These are phyloP conservation scores for Hypoxylon subgilvum DNA, from an alignment of 495 filamentous ascomycete genomes.

Conservation along the genomic window DNA sequence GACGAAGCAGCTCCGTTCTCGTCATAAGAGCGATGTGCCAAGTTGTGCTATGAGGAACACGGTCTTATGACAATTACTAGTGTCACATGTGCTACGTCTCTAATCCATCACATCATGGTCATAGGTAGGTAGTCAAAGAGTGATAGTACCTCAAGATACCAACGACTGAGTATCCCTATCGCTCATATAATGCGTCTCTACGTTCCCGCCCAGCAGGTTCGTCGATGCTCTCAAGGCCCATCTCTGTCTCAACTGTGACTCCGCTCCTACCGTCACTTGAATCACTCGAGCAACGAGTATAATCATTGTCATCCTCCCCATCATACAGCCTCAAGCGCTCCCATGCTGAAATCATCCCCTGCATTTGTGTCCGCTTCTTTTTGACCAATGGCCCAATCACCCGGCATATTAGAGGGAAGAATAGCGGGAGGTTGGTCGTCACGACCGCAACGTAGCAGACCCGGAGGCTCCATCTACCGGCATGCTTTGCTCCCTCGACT, in stretches of 20 bases:
- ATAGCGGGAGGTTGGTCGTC: slow-evolving; percentile 60
- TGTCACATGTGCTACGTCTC: too few species aligned
- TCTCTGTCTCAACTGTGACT: background rate
- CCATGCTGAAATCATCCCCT: slow-evolving; percentile 1
- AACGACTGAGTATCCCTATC: too few species aligned
- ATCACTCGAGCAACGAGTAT: too few species aligned
- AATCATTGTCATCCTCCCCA: background rate
- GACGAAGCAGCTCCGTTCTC: too few species aligned
- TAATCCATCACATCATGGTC: too few species aligned
- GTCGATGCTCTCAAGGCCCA: background rate
- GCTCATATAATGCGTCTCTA: too few species aligned
- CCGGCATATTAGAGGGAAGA: slow-evolving; percentile 54
- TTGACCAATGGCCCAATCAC: slow-evolving; percentile 41
- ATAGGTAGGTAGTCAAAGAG: too few species aligned
- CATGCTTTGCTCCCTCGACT: slow-evolving; percentile 49
- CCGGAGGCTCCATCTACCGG: slow-evolving; percentile 55
- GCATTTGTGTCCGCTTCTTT: background rate
- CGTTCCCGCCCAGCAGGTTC: too few species aligned
- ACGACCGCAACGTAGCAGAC: slow-evolving; percentile 61
- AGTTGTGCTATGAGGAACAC: too few species aligned
- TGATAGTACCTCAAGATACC: too few species aligned
- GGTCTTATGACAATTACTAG: too few species aligned
- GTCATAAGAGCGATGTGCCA: too few species aligned
- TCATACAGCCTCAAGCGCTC: background rate
- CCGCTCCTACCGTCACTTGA: background rate